Base-by-base conservation (phyloP, 2,329 filamentous ascomycete genomes). In the Talaromyces sp. region DNA sequence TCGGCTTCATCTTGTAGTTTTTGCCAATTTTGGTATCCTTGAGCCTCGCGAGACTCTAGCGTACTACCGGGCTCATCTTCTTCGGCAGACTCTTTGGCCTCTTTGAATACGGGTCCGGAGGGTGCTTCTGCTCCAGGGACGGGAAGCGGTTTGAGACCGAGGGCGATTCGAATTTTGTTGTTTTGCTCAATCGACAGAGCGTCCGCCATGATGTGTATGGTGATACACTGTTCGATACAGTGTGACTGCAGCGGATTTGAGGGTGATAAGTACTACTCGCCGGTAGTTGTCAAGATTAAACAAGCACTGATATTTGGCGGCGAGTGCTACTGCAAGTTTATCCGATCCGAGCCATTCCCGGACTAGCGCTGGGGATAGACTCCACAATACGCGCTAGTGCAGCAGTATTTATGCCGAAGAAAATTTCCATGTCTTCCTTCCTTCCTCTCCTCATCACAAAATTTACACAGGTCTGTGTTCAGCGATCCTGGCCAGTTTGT, bases 91-190 rank as follows among this genome's bases (percentile, higher is more conserved):
- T 83, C 82, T 56, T 52, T 47, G n/a, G 65, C 27, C 16, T 66
- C 65, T 71, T 82, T 88, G 78, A 89, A 89, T 24, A 82, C 76
- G 2, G 86, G 87, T 62, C 85, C 86, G 31, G 70, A 64, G 63
- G 73, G 71, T 67, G 75, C 69, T 67, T 78, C 76, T 62, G 81
- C 77, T 69, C 91, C 91, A 31, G 93, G 91, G 11, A 96, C 91
- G 27, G 93, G 92, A 73, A 98, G 82, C 31, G 93, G 93, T 75
- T 94, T 92, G 83, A 97, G 88, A 74, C 94, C 94, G 81, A 97
- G 87, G 59, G 92, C 92, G 72, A 89, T 84, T 72, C 94, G 92
- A 73, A 97, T 90, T 75, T 93, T 91, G 82, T 98, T 98, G 70
- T 92, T 92, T 84, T 97, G 93, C 78, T 96, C 91, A 74, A 98